Evolutionary conservation across 2,329 filamentous ascomycete genomes (phyloP), one percentile per base, ranked within the genome.

Genomic region (Alternaria arbusti): DNA sequence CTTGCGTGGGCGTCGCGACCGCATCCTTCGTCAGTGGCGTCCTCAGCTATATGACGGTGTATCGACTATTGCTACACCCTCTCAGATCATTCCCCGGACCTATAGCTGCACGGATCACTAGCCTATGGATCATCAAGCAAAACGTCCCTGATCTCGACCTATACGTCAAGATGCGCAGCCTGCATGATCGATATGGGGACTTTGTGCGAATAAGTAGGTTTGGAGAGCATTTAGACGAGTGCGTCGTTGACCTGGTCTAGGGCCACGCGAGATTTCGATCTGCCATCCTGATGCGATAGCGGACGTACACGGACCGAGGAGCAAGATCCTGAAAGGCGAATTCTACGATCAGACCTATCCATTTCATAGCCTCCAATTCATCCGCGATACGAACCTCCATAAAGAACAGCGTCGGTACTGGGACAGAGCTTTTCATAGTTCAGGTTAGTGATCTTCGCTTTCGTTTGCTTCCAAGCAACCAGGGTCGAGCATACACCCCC

Each of bases 401-500:
- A 67, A 63, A 23, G 20, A 64, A 25, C 64, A 70, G 20, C 73
- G 76, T 28, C 61, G 59, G n/a, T 59, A 69, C 22, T 78, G 74
- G 74, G 74, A 77, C 49, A 69, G 66, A 15, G 72, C 64, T 3
- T 77, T 79, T 17, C 69, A 65, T 11, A 63, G 60, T 5, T 71
- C 64, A 51, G 74, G 68, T 66, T 23, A 17, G 67, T 49, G 46
- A 20, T 4, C 11, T 15, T 2, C 32, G 13, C 10, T 43, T 13
- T 46, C 15, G 36, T 45, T n/a, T 47, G 28, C 10, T n/a, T 26
- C 55, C 20, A 46, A 59, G 36, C 9, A n/a, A 25, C 3, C 12
- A 32, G 4, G 32, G 47, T 23, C 43, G 28, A 36, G 25, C 7
- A 44, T 36, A 13, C 12, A 25, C 36, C 32, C 12, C 54, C 45